Percentiles rank a stretch among this genome's conserved stretches.
Conservation (phyloP, 768 basidiomycete genomes). For the Russula abietina region DNA sequence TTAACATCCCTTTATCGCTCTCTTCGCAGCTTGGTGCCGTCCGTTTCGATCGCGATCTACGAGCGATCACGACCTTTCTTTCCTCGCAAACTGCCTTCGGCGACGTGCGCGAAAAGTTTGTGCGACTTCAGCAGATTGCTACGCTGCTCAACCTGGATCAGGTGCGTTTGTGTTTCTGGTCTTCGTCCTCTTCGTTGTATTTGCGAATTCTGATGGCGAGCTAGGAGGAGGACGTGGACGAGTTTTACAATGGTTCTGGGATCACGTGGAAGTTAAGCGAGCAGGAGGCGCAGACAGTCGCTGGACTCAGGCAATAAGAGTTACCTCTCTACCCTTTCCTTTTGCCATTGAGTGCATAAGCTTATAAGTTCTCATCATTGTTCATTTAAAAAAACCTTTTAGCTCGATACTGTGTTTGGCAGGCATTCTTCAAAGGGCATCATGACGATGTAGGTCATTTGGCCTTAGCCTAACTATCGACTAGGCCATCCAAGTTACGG, state of each 20-base stretch:
- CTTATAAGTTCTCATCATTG: neutral
- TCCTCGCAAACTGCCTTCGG: constrained; percentile 86
- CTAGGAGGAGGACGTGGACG: constrained; percentile 95
- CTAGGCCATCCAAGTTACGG: neutral
- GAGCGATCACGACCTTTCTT: constrained; percentile 76
- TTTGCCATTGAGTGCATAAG: neutral
- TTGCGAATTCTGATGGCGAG: too few species aligned
- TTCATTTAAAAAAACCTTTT: neutral
- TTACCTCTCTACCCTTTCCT: neutral
- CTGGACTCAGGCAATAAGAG: constrained; percentile 37
- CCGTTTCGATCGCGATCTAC: constrained; percentile 88
- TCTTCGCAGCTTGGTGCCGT: constrained; percentile 79
- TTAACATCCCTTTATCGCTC: neutral
- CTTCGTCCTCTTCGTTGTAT: neutral
- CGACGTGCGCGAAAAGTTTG: constrained; percentile 87
- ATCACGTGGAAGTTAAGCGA: constrained; percentile 80
- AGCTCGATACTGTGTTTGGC: neutral
- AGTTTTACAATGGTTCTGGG: constrained; percentile 90
- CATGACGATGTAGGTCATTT: neutral
- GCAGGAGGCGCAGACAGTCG: constrained; percentile 69
- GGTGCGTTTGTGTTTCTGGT: constrained; percentile 37
- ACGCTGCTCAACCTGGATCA: constrained; percentile 84
- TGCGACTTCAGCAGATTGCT: constrained; percentile 87
- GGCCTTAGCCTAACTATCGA: neutral
- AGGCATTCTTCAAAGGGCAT: neutral